These are phyloP conservation scores for Dalbergia cultrata DNA, from an alignment of 306 rosid genomes.

Conservation along the genomic window DNA sequence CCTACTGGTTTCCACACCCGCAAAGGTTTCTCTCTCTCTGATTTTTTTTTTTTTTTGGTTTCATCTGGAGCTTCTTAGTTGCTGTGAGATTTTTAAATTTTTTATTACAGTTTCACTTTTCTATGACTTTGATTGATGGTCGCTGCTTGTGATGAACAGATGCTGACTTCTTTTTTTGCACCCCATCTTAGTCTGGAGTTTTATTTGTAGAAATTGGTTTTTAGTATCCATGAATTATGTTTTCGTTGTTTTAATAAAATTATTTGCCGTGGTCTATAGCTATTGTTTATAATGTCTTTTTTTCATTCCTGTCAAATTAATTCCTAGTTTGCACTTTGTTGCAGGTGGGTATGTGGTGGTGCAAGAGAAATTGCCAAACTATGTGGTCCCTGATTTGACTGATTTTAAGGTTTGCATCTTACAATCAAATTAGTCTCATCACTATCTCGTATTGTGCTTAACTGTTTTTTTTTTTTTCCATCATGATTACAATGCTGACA, in stretches of 20 bases:
- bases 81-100: not conserved
- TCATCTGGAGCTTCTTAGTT: slow-evolving; percentile 20
- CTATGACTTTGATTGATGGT: not conserved
- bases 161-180: not conserved
- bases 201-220: not conserved
- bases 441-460: not conserved
- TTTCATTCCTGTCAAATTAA: not conserved
- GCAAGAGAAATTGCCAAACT: slow-evolving; percentile 69
- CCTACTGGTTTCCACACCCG: slow-evolving; percentile 93
- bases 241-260: slow-evolving; percentile 11
- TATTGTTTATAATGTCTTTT: not conserved
- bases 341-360: slow-evolving; percentile 69
- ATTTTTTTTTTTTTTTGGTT: slow-evolving; percentile 27
- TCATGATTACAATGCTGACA: slow-evolving; percentile 27
- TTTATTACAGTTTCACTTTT: slow-evolving; percentile 2
- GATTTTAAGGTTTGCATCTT: slow-evolving; percentile 62
- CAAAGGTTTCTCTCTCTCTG: slow-evolving; percentile 57
- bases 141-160: not conserved
- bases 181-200: not conserved
- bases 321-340: slow-evolving; percentile 40
- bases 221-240: slow-evolving; percentile 9
- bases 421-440: slow-evolving; percentile 3
- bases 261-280: slow-evolving; percentile 8
- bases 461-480: slow-evolving; percentile 34
- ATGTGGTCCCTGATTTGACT: slow-evolving; percentile 68